Evolutionary conservation across 305 asterid genomes (phyloP).

Genomic region (Rubia balearica): DNA sequence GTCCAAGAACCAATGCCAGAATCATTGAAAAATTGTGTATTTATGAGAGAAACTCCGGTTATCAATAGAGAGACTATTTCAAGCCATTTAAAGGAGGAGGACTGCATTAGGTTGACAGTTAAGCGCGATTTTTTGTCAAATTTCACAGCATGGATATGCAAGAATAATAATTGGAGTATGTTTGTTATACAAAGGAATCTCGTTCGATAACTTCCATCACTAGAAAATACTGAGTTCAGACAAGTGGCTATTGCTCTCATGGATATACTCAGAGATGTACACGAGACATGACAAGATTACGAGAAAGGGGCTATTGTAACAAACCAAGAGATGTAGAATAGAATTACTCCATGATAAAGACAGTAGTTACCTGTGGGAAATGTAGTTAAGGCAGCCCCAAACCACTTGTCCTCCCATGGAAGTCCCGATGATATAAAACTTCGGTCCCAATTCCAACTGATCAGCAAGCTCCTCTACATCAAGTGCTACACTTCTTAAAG

Average conservation of each 20-base stretch:
- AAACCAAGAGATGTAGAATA: not conserved
- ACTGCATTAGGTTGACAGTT: not conserved
- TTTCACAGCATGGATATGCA: not conserved
- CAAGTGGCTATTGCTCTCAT: not conserved
- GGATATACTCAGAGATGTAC: too few relatives aligned
- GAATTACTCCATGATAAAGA: not conserved
- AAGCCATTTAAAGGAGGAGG: not conserved
- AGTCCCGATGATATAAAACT: conserved; percentile 51
- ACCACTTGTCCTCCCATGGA: conserved; percentile 81
- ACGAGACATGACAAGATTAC: not conserved
- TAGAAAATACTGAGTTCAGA: not conserved
- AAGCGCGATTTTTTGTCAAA: not conserved
- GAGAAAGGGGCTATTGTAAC: not conserved
- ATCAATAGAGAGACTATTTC: not conserved
- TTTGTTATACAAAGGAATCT: too few relatives aligned
- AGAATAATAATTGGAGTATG: not conserved
- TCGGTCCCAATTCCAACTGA: conserved; percentile 56
- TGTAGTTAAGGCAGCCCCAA: conserved; percentile 85
- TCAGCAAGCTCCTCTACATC: conserved; percentile 79
- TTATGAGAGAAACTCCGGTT: not conserved
- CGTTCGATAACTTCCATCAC: not conserved
- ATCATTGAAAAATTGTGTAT: not conserved
- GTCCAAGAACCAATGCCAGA: conserved; percentile 6
- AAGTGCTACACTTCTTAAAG: conserved; percentile 42
- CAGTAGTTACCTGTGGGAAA: conserved; percentile 60